phyloP scores from a whole-genome alignment of 768 basidiomycete genomes.

The Auriscalpium vulgare region DNA sequence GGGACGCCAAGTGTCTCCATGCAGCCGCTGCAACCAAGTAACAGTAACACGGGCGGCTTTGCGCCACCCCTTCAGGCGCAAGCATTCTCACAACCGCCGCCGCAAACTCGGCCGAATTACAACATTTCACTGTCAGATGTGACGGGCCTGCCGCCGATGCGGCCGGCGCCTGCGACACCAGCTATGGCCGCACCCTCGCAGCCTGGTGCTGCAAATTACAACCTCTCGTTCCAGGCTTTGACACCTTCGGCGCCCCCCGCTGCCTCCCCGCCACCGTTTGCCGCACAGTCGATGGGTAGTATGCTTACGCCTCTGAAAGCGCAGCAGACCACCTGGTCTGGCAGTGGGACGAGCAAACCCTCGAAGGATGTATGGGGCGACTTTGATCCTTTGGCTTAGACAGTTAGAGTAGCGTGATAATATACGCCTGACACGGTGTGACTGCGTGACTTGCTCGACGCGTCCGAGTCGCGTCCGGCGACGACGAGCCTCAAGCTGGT shows the following conservation, averaged over 20 bases:
- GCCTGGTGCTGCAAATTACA: background rate
- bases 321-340: constrained; percentile 39
- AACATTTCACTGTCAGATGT: constrained; percentile 36
- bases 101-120: constrained; percentile 43
- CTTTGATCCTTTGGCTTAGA: constrained; percentile 67
- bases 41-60: constrained; percentile 5
- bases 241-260: constrained; percentile 19
- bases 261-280: constrained; percentile 24
- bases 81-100: constrained; percentile 13
- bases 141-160: background rate
- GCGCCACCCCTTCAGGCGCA: constrained; percentile 4
- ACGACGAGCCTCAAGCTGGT: no score
- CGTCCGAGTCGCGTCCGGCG: no score
- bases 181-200: constrained; percentile 15
- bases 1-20: constrained; percentile 9
- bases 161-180: constrained; percentile 8
- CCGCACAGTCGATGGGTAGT: constrained; percentile 35
- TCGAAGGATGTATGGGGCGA: constrained; percentile 70
- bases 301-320: constrained; percentile 61
- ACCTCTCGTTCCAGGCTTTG: background rate
- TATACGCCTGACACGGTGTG: no score
- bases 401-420: no score
- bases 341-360: constrained; percentile 32
- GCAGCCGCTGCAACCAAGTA: constrained; percentile 17
- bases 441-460: no score